Conservation (phyloP, 78 protist species). For the Emiliania huxleyi region DNA sequence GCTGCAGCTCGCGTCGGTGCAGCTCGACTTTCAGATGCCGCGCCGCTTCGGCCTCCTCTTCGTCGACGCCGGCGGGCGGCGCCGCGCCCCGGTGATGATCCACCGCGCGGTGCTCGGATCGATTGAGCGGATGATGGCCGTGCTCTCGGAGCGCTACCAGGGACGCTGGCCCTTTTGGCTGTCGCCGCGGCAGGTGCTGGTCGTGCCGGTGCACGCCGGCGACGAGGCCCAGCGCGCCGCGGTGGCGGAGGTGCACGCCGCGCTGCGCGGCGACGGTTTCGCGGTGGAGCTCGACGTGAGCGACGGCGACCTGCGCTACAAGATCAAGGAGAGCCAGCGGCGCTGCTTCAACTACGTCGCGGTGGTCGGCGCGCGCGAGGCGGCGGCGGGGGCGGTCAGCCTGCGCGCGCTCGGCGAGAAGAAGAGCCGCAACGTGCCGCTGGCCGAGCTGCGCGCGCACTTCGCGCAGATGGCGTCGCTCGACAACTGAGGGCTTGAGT, state of each 20-base stretch:
- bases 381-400: slow-evolving; percentile 64
- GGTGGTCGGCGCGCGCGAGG: slow-evolving; percentile 88
- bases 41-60: not conserved
- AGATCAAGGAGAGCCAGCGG: slow-evolving; percentile 10
- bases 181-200: slow-evolving; percentile 96
- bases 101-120: slow-evolving; percentile 99
- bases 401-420: slow-evolving; percentile 73
- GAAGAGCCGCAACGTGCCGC: not conserved
- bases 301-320: not conserved
- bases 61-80: not conserved
- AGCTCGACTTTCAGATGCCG: slow-evolving; percentile 87
- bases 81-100: slow-evolving; percentile 91
- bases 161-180: slow-evolving; percentile 99
- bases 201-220: slow-evolving; percentile 17
- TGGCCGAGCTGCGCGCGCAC: too few relatives aligned
- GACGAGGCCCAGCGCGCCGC: not conserved
- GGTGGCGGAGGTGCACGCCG: not conserved
- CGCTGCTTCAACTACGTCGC: slow-evolving; percentile 58
- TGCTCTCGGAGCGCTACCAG: slow-evolving; percentile 91
- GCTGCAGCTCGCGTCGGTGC: slow-evolving; percentile 98
- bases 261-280: not conserved
- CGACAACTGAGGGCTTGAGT: too few relatives aligned
- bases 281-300: not conserved
- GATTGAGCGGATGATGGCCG: slow-evolving; percentile 96
- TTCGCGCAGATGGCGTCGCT: too few relatives aligned